phyloP scores from a whole-genome alignment of 2,329 filamentous ascomycete species.

The Penicillium oxalicum region DNA sequence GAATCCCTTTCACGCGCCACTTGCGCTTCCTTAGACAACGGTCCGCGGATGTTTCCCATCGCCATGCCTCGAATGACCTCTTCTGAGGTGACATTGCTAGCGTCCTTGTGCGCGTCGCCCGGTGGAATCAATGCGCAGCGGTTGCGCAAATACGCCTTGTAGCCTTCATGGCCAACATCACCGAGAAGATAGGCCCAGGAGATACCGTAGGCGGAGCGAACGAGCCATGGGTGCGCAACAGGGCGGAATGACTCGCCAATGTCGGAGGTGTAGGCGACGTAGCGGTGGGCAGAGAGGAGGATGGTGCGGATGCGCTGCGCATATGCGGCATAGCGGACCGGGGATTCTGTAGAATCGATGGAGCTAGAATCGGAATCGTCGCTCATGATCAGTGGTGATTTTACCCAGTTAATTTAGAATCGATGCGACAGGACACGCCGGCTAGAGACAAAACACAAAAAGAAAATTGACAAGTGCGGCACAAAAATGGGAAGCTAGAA shows the following conservation, averaged over 20 bases:
- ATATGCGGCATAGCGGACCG: slow-evolving; percentile 88
- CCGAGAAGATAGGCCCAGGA: slow-evolving; percentile 90
- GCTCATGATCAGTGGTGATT: slow-evolving; percentile 12
- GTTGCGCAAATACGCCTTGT: slow-evolving; percentile 88
- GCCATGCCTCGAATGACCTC: slow-evolving; percentile 33
- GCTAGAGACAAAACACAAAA: too few species aligned
- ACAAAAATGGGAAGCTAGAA: too few species aligned
- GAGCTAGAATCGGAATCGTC: slow-evolving; percentile 44
- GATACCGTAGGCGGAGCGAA: slow-evolving; percentile 78
- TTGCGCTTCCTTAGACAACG: slow-evolving; percentile 11
- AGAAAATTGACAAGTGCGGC: too few species aligned
- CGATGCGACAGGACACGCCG: too few species aligned
- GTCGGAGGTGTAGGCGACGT: slow-evolving; percentile 94
- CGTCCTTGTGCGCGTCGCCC: slow-evolving; percentile 44
- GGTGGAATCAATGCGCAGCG: slow-evolving; percentile 67
- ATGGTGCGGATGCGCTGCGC: slow-evolving; percentile 79
- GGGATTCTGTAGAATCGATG: slow-evolving; percentile 75
- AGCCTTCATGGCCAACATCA: slow-evolving; percentile 88
- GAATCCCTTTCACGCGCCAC: slow-evolving; percentile 16
- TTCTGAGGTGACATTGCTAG: slow-evolving; percentile 28
- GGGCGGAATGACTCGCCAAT: slow-evolving; percentile 96
- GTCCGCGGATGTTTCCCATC: slow-evolving; percentile 26
- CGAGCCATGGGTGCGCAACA: slow-evolving; percentile 76
- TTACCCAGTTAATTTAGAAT: neutral
- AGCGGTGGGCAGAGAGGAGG: slow-evolving; percentile 83